Base-by-base conservation (phyloP, 208 protist genomes). In the Trypanosoma brucei region DNA sequence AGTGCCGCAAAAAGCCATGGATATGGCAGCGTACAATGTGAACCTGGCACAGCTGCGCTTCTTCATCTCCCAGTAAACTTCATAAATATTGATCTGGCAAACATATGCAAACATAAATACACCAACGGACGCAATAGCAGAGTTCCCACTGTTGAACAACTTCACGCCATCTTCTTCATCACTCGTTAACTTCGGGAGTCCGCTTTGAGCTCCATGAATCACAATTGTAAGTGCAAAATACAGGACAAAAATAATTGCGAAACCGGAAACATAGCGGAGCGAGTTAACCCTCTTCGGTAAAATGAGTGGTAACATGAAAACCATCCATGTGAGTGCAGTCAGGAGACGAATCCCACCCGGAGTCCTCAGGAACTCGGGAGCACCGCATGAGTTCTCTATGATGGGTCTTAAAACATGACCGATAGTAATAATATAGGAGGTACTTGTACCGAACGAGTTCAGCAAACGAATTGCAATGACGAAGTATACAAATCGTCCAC, bases 101-200 rank as follows among this genome's bases (percentile, higher is more conserved):
- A 91, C 42, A 51, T 77, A 93, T 4, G 79, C 61, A 42, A 95
- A 92, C 22, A 90, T 69, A 59, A 95, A 89, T 46, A 92, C 79
- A 30, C 76, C 81, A 33, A 94, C 37, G 0, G 68, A 80, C 45
- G 81, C 60, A 34, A 94, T 67, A 45, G 78, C 80, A 13, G 66
- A 9, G 67, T 83, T 84, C 8, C 80, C 83, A 0, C 60, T 73
- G 4, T 75, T 81, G 60, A 85, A 81, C 0, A 65, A 46, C 39
- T 37, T 46, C n/a, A 72, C 58, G 56, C 66, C 70, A 3, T 51
- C 51, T 60, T 77, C 75, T 22, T 81, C 56, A 56, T 56, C 65
- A 4, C 42, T 46, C 8, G 6, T 46, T 11, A 75, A 54, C 34
- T 81, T 51, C 40, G 75, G 55, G 36, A 88, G 53, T 8, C 81